Evolutionary conservation across 2,329 filamentous ascomycete species (phyloP).

Genomic region (Trichoderma pleuroti): DNA sequence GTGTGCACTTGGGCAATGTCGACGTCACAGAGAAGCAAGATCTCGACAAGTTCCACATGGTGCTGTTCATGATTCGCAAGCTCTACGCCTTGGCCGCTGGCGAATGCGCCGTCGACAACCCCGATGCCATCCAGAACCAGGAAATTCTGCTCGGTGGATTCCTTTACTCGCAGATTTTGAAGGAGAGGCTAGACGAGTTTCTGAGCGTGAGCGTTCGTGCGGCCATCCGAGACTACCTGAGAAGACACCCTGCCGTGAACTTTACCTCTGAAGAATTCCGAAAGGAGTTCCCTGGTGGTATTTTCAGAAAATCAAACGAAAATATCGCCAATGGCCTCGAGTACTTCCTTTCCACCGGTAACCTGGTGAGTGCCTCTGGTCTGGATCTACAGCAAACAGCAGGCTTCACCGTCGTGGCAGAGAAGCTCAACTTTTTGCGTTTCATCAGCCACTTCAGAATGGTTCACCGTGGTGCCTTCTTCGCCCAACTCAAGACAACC

Average conservation of each 20-base stretch:
- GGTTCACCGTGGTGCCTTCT: slow-evolving; percentile 98
- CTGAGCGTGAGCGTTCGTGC: slow-evolving; percentile 54
- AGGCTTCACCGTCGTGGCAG: slow-evolving; percentile 92
- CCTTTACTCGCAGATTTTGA: slow-evolving; percentile 90
- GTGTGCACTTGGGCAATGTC: slow-evolving; percentile 85
- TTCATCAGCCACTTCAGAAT: slow-evolving; percentile 99
- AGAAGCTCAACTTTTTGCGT: slow-evolving; percentile 98
- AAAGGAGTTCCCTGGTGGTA: slow-evolving; percentile 72
- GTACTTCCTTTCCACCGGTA: slow-evolving; percentile 95
- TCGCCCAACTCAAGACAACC: slow-evolving; percentile 94
- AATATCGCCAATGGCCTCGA: slow-evolving; percentile 83
- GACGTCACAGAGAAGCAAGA: slow-evolving; percentile 82
- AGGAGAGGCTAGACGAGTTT: slow-evolving; percentile 91
- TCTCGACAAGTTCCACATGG: slow-evolving; percentile 86
- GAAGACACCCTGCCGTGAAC: slow-evolving; percentile 57
- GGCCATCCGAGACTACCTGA: slow-evolving; percentile 55
- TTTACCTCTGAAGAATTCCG: slow-evolving; percentile 76
- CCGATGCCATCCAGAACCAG: slow-evolving; percentile 93
- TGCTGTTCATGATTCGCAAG: slow-evolving; percentile 95
- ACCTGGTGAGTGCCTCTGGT: slow-evolving; percentile 84
- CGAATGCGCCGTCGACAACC: slow-evolving; percentile 90
- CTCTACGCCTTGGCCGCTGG: slow-evolving; percentile 89
- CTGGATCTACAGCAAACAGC: slow-evolving; percentile 92
- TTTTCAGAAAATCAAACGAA: slow-evolving; percentile 80
- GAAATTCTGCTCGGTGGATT: slow-evolving; percentile 92